Base-by-base conservation (phyloP, 2,329 filamentous ascomycete genomes). In the Verticillium nubilum region DNA sequence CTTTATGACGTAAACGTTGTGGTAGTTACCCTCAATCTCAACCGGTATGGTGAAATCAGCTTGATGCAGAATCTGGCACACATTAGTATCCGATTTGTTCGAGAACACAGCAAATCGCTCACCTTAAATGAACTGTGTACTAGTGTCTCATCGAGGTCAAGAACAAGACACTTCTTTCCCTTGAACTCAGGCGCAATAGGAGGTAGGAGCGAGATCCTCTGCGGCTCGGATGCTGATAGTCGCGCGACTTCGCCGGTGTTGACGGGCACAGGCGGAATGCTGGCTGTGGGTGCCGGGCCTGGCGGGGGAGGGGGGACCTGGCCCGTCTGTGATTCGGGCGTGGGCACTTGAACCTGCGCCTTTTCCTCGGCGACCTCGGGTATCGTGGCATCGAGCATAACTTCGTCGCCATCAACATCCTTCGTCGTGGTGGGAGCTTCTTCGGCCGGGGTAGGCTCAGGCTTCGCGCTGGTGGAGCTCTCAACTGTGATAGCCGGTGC, bases 101-200 rank as follows among this genome's bases (percentile, higher is more conserved):
- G 7, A 54, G 17, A 26, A 17, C 17, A 29, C 29, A 27, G 29
- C 5, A 23, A 19, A 50, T 23, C 42, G 63, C 70, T 66, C 79
- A 96, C 94, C 85, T 99, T 99, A 78, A 99, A 99, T 67, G 95
- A 98, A 74, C 95, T 98, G 78, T 99, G 95, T 26, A 99, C 95
- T 57, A 99, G 78, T 1, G 95, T 99, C 75, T 99, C 95, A 67
- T 99, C 95, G 62, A 99, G 79, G 78, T 99, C 95, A 53, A 99
- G 82, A 19, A 99, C 94, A 47, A 99, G 79, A 68, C 95, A 99
- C 75, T 99, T 99, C 70, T 91, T 88, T 28, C 92, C 92, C 73
- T 89, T 87, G 68, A 95, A 86, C 67, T 91, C 88, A 27, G 91
- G 88, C 47, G 87, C 81, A 65, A 94, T 84, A 1, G 93, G 88